These are phyloP conservation scores for Chaetomium cochliodes DNA, from an alignment of 495 filamentous ascomycete species.

Conservation along the genomic window DNA sequence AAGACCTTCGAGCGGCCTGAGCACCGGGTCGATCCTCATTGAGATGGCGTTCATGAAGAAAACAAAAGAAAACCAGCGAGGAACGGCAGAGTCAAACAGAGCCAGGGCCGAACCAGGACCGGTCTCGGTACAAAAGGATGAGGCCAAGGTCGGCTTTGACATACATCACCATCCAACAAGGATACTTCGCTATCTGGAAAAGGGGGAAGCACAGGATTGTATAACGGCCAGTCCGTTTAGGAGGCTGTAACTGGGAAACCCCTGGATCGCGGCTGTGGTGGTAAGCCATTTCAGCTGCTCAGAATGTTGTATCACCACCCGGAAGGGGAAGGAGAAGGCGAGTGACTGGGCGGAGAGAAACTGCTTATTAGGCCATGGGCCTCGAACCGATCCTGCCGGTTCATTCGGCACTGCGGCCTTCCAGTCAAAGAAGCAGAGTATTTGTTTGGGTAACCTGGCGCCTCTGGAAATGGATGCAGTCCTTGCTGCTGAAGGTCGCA, in stretches of 20 bases:
- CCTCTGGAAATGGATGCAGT: neutral
- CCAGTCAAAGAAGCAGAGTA: neutral
- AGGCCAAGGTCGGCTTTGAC: neutral
- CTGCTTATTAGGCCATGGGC: neutral
- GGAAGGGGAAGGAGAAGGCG: neutral
- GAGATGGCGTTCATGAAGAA: neutral
- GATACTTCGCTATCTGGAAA: neutral
- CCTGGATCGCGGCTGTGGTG: slow-evolving; percentile 9
- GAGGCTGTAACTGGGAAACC: neutral
- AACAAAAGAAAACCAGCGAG: neutral
- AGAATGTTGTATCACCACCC: slow-evolving; percentile 13
- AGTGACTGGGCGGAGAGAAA: neutral
- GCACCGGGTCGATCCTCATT: slow-evolving; percentile 22
- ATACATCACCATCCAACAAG: neutral
- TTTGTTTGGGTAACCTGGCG: neutral
- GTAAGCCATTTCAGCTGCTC: slow-evolving; percentile 9
- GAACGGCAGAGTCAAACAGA: slow-evolving; percentile 14
- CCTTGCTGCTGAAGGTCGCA: neutral
- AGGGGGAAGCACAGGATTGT: neutral
- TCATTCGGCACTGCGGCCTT: neutral
- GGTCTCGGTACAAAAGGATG: neutral
- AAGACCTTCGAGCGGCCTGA: slow-evolving; percentile 14
- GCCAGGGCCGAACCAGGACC: neutral
- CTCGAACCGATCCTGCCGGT: neutral
- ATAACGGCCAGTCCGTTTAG: neutral